A percentile compares a stretch with the other conserved stretches of the same genome.
phyloP scores from a whole-genome alignment of 1,284 basidiomycete genomes.

The Prillingera fragicola region DNA sequence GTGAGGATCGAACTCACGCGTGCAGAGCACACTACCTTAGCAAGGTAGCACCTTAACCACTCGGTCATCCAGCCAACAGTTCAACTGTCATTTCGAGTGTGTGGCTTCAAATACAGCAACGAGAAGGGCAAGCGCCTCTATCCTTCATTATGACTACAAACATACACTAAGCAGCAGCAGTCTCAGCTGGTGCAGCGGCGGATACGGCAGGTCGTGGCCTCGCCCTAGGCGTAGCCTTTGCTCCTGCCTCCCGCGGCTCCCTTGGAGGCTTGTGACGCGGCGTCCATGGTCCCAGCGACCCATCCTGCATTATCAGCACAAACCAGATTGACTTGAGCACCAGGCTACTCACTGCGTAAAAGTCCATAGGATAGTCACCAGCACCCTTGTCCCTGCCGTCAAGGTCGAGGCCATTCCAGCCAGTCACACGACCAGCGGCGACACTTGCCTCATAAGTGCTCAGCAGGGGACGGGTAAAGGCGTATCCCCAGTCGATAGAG shows the following conservation, averaged over 20 bases:
- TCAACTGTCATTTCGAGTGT: no score
- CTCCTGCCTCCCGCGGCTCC: constrained; percentile 2
- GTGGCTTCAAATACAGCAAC: no score
- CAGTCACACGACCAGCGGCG: constrained; percentile 64
- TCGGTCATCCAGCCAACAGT: no score
- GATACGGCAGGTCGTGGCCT: no score
- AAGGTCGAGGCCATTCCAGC: constrained; percentile 39
- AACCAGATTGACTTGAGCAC: not conserved
- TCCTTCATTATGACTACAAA: no score
- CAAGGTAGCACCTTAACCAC: no score
- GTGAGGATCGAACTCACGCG: no score
- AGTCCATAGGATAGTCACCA: constrained; percentile 86
- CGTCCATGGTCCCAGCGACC: constrained; percentile 47
- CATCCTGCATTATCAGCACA: constrained; percentile 19
- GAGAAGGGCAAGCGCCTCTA: no score
- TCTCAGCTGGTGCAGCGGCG: no score
- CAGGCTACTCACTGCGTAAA: constrained; percentile 74
- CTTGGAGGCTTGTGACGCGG: constrained; percentile 33
- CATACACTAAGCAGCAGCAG: no score
- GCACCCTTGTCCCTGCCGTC: constrained; percentile 37
- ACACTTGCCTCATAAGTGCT: constrained; percentile 93
- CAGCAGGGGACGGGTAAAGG: constrained; percentile 81
- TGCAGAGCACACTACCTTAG: no score
- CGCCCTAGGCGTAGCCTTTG: not conserved
- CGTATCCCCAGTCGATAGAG: constrained; percentile 94